Base-by-base conservation (phyloP, 1,139 yeast species). In the Taphrina confusa region DNA sequence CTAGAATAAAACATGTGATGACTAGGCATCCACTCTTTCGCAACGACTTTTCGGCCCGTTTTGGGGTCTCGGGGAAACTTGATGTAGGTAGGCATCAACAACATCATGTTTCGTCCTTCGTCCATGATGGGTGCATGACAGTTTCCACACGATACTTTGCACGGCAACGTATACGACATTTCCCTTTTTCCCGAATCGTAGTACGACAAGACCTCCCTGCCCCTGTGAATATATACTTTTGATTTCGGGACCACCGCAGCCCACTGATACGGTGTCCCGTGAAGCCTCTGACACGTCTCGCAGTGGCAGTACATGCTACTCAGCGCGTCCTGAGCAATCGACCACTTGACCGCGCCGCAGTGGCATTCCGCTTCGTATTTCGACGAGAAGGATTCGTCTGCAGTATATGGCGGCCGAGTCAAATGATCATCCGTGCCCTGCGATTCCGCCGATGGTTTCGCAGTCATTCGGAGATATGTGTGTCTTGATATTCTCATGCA, bases 81-180 rank as follows among this genome's bases (percentile, higher is more conserved):
- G 28, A 56, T 12, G 18, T 37, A 47, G 23, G 51, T 36, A n/a
- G 60, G 60, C 47, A 56, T 30, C 39, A 56, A 20, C 40, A 56
- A 14, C 60, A 56, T 47, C 60, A 56, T 56, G 55, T 56, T 56
- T 9, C 60, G 54, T 4, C 60, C 60, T 28, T 56, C 60, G 44
- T 56, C 60, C 39, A 42, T 36, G 23, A 56, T 14, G 4, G 60
- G 40, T 2, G 60, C 45, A n/a, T 27, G 54, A 31, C 60, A 56
- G 20, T 36, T 11, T 2, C 23, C 25, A 47, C 60, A 56, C 12
- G 46, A 28, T 11, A 56, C 27, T 46, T 56, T 56, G 40, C 54
- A 45, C 28, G 60, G 60, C 16, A 56, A 30, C 25, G 23, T 25
- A 37, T 50, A 37, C 45, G 14, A 11, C 14, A 9, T 18, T 4